Evolutionary conservation across 176 grass and related monocot genomes (phyloP).

Genomic region (Ensete ventricosum): DNA sequence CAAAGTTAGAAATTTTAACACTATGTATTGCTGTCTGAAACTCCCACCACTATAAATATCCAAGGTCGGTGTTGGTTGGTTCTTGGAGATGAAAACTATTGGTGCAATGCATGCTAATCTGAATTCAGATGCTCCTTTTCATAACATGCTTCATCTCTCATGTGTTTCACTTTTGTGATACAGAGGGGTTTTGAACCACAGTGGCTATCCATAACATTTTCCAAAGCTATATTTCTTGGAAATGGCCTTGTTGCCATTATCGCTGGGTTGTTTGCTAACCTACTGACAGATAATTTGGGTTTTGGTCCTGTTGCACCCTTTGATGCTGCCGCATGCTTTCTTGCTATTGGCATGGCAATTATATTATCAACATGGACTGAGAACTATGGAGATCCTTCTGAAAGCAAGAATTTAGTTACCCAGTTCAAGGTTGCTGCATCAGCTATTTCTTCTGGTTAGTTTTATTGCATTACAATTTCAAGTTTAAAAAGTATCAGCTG

Average conservation of each 20-base stretch:
- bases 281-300: conserved; percentile 17
- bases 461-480: not conserved
- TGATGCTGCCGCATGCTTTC: conserved; percentile 23
- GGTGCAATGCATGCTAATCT: not conserved
- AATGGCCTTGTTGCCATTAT: conserved; percentile 20
- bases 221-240: conserved; percentile 24
- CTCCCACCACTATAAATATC: not conserved
- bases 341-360: conserved; percentile 17
- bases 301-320: conserved; percentile 18
- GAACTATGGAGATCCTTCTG: conserved; percentile 20
- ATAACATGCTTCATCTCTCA: not conserved
- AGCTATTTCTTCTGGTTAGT: conserved; percentile 21
- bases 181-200: conserved; percentile 22
- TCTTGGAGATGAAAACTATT: not conserved
- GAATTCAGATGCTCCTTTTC: not conserved
- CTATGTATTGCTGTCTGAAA: no score
- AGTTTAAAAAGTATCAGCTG: not conserved
- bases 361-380: conserved; percentile 22
- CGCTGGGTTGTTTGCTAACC: conserved; percentile 17
- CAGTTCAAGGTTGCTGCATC: conserved; percentile 15
- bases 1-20: no score
- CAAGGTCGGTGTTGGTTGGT: not conserved
- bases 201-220: conserved; percentile 20
- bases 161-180: not conserved
- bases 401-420: conserved; percentile 14